Percentiles rank a stretch among this genome's conserved stretches.
phyloP scores from a whole-genome alignment of 2,329 filamentous ascomycete species.

The Neocatenulostroma microsporum region DNA sequence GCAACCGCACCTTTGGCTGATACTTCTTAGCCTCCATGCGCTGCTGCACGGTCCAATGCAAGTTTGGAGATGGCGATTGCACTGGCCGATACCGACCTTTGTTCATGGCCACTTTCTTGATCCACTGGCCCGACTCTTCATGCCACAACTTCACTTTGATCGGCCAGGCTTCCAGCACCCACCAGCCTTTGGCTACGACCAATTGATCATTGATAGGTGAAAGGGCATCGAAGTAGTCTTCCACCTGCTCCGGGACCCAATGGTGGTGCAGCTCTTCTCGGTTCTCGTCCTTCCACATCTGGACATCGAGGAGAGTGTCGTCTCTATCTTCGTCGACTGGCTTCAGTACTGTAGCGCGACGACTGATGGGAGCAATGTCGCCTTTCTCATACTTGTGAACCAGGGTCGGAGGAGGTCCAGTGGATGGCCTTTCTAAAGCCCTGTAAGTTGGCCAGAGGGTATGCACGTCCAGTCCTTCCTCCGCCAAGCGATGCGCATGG shows the following conservation, averaged over 20 bases:
- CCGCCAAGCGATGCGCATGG: constrained; percentile 32
- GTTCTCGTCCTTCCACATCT: constrained; percentile 16
- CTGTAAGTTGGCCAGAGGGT: constrained; percentile 35
- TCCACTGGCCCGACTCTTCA: constrained; percentile 28
- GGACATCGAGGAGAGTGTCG: constrained; percentile 18
- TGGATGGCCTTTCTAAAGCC: constrained; percentile 24
- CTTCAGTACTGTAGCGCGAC: constrained; percentile 12
- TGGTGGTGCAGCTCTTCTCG: constrained; percentile 14
- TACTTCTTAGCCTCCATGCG: constrained; percentile 31
- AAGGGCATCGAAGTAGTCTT: constrained; percentile 39
- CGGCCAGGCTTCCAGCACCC: constrained; percentile 39
- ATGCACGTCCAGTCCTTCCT: constrained; percentile 37
- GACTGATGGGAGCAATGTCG: constrained; percentile 1
- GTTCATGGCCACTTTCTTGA: constrained; percentile 33
- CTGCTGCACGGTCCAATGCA: constrained; percentile 40
- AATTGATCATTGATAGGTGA: constrained; percentile 37
- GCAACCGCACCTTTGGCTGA: constrained; percentile 25
- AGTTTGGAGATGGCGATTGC: constrained; percentile 31
- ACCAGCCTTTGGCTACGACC: constrained; percentile 33
- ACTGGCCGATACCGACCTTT: constrained; percentile 32
- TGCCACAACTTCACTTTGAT: constrained; percentile 33
- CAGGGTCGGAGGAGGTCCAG: constrained; percentile 30
- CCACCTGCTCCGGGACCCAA: constrained; percentile 34
- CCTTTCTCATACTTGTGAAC: constrained; percentile 21
- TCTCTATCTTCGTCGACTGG: constrained; percentile 16